A percentile compares a stretch with the other conserved stretches of the same genome.
Conservation (phyloP, 1,284 basidiomycete genomes). For the Cryptococcus wingfieldii region DNA sequence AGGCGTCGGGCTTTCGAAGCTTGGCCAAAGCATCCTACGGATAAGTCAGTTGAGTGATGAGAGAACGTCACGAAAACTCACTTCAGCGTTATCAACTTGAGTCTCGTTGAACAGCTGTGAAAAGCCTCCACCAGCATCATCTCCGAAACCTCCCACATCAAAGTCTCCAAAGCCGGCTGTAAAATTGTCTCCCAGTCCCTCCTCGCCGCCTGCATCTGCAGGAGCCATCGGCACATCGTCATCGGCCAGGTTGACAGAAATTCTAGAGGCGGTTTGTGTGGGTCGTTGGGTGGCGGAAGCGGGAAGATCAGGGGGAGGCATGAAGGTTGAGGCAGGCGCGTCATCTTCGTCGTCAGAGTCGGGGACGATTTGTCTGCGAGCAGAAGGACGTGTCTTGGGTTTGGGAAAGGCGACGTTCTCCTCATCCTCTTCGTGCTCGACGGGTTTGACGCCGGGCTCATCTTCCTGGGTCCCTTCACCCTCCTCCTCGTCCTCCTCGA, state of each 20-base stretch:
- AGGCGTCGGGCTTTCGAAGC: slow-evolving; percentile 20
- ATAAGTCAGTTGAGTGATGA: slow-evolving; percentile 1
- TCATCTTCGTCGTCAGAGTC: slow-evolving; percentile 30
- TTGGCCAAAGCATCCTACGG: slow-evolving; percentile 30
- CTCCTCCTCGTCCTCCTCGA: slow-evolving; percentile 7
- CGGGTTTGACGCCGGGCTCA: slow-evolving; percentile 4
- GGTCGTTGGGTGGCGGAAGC: neutral
- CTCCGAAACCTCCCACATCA: slow-evolving; percentile 22
- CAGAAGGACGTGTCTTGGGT: slow-evolving; percentile 11
- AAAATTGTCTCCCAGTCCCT: neutral
- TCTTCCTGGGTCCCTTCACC: slow-evolving; percentile 4
- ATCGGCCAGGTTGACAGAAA: neutral
- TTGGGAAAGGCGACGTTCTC: slow-evolving; percentile 9
- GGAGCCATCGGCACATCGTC: neutral
- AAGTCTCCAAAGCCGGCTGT: neutral
- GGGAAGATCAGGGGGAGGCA: slow-evolving; percentile 1
- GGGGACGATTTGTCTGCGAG: slow-evolving; percentile 11
- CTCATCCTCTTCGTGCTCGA: slow-evolving; percentile 5
- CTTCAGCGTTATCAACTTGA: slow-evolving; percentile 14
- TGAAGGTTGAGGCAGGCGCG: neutral
- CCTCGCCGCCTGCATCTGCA: neutral
- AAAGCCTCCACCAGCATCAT: slow-evolving; percentile 19
- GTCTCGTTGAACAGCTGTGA: slow-evolving; percentile 43
- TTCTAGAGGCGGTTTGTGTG: neutral
- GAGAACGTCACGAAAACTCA: slow-evolving; percentile 1